Evolutionary conservation across 805 yeast species (phyloP), one percentile per base, ranked within the genome.

Genomic region (Starmerella floris): DNA sequence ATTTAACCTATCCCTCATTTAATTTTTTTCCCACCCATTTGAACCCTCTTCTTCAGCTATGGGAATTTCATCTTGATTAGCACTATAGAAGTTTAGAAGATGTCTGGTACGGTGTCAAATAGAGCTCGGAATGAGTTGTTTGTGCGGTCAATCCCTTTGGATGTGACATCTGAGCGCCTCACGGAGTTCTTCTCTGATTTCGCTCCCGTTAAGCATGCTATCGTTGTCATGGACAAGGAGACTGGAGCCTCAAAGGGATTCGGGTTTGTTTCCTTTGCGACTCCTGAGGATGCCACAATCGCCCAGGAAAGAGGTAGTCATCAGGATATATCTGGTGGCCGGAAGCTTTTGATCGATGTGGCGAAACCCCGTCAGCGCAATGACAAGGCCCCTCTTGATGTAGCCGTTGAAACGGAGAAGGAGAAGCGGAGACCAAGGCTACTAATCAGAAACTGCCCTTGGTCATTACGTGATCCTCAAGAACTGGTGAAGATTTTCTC

Each of bases 171-270:
- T 20, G 95, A 84, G 46, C 77, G 83, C 53, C 68, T 91, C 33
- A 71, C 88, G 1, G 83, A 81, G 52, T 85, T 71, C 61, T 91
- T 91, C 58, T 80, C 97, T 1, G 84, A 84, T 50, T 79, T 85
- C 64, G 88, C 83, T 4, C 98, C 98, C 5, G 93, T 88, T 11
- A 85, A 79, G 62, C 98, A 91, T 62, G 94, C 96, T 2, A 87
- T 85, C 35, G 73, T 91, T 33, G 97, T 91, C 16, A 79, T 69
- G 31, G 95, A 87, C 57, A 67, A 67, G 10, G 75, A 79, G 28
- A 74, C 81, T 42, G 62, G 63, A 5, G 70, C 79, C 35, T 83
- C 95, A 2, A 73, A 87, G 59, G 97, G 98, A 2, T 91, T 87
- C 62, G 98, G 98, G 3, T 91, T 91, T 61, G 98, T 85, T 15